These are phyloP conservation scores for Dactylorhiza incarnata DNA, from an alignment of 106 monocot species.

Conservation along the genomic window DNA sequence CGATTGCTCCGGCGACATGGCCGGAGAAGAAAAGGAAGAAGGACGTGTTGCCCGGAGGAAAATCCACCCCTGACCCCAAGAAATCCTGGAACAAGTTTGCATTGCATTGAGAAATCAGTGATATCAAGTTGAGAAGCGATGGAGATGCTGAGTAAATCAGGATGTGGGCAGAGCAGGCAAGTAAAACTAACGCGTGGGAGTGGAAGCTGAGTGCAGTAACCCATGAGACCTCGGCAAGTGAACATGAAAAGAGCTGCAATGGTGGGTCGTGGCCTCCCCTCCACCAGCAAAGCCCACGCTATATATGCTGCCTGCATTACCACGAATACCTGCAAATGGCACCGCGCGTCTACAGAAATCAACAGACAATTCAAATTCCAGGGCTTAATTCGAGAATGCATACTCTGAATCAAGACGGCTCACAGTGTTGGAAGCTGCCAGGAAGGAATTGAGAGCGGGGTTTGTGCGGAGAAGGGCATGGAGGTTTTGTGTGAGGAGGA, in stretches of 20 bases:
- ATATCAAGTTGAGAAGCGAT: too few species aligned
- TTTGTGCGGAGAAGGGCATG: constrained; percentile 29
- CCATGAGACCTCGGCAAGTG: constrained; percentile 74
- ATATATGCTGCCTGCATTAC: constrained; percentile 71
- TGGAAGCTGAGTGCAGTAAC: constrained; percentile 78
- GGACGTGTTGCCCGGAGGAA: constrained; percentile 88
- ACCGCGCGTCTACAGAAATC: too few species aligned
- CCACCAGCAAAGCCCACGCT: constrained; percentile 47
- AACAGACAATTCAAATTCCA: too few species aligned
- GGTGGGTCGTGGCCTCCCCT: constrained; percentile 55
- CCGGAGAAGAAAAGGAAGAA: constrained; percentile 99
- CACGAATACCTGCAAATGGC: constrained; percentile 35
- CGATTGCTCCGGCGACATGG: constrained; percentile 74
- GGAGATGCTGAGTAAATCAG: too few species aligned
- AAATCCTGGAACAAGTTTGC: constrained; percentile 29
- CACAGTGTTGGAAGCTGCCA: constrained; percentile 70
- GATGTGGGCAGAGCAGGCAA: too few species aligned
- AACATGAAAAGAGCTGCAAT: constrained; percentile 81
- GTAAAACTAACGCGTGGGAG: constrained; percentile 41
- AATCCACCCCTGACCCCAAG: constrained; percentile 78
- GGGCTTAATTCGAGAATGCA: neutral
- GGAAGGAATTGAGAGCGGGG: constrained; percentile 57
- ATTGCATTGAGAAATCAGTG: neutral
- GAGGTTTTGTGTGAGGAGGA: constrained; percentile 41
- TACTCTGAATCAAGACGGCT: neutral